These are phyloP conservation scores for Cadophora malorum DNA, from an alignment of 2,329 filamentous ascomycete genomes.

Conservation along the genomic window DNA sequence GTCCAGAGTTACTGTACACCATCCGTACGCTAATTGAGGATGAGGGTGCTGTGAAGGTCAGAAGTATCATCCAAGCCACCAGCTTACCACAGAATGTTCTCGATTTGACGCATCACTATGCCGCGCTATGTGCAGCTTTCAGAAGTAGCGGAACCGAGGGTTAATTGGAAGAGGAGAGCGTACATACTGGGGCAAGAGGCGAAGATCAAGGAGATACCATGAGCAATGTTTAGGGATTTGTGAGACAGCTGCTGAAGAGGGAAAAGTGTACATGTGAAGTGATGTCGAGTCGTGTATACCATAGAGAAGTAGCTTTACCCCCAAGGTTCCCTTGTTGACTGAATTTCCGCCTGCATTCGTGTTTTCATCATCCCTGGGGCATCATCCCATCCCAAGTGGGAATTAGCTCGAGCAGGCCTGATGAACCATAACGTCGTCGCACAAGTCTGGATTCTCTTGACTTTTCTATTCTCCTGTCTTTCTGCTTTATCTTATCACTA, in stretches of 20 bases:
- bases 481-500: background rate
- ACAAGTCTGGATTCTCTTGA: too few relatives aligned
- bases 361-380: background rate
- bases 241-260: background rate
- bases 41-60: conserved; percentile 94
- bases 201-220: background rate
- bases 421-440: too few relatives aligned
- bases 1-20: conserved; percentile 84
- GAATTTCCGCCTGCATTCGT: background rate
- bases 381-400: too few relatives aligned
- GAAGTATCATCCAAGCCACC: conserved; percentile 96
- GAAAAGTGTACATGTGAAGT: background rate
- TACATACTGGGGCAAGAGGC: background rate
- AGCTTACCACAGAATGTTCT: conserved; percentile 91
- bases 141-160: conserved; percentile 75
- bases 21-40: conserved; percentile 95
- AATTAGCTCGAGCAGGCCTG: too few relatives aligned
- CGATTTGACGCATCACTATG: conserved; percentile 95
- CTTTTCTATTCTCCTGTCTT: too few relatives aligned
- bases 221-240: background rate
- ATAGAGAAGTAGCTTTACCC: conserved; percentile 4
- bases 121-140: conserved; percentile 91
- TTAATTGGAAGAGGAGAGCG: conserved; percentile 19
- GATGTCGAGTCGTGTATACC: conserved; percentile 10
- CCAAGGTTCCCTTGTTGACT: background rate